A percentile compares a stretch with the other conserved stretches of the same genome.
These are phyloP conservation scores for Colletotrichum lindemuthianum DNA, from an alignment of 2,329 filamentous ascomycete genomes.

Conservation along the genomic window DNA sequence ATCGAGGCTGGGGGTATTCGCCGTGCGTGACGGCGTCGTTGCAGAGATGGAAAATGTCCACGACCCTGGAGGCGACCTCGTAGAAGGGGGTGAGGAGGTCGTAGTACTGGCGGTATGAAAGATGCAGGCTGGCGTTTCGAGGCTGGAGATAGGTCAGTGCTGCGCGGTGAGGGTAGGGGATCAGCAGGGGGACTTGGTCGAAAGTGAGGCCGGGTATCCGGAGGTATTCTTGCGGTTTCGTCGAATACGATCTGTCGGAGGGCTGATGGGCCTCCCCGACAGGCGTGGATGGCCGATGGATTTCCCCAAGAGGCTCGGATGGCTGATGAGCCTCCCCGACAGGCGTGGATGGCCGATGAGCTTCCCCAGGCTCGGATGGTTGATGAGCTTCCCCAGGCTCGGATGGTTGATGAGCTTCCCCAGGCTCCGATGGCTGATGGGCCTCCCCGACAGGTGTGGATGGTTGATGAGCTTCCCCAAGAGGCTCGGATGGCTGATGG, in stretches of 20 bases:
- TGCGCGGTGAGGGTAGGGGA: constrained; percentile 10
- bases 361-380: not conserved
- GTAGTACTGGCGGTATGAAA: constrained; percentile 25
- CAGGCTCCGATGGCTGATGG: too few relatives aligned
- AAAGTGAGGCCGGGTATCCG: constrained; percentile 29
- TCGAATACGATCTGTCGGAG: not conserved
- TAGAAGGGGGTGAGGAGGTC: constrained; percentile 18
- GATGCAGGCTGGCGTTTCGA: constrained; percentile 6
- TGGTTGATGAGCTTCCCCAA: too few relatives aligned
- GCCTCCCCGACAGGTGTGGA: too few relatives aligned
- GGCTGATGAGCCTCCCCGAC: too few relatives aligned
- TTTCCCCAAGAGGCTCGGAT: too few relatives aligned
- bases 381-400: not conserved
- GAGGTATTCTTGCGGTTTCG: constrained; percentile 25
- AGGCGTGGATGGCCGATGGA: too few relatives aligned
- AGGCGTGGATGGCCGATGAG: too few relatives aligned
- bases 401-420: too few relatives aligned
- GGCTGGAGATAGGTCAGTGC: constrained; percentile 22
- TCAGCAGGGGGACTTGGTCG: constrained; percentile 10
- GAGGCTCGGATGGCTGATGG: too few relatives aligned
- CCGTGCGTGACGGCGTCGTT: constrained; percentile 5
- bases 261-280: too few relatives aligned
- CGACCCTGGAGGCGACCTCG: constrained; percentile 15
- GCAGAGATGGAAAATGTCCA: constrained; percentile 21
- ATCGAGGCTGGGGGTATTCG: not conserved